Conservation (phyloP, 331 rosid genomes). For the Quercus tomentella region DNA sequence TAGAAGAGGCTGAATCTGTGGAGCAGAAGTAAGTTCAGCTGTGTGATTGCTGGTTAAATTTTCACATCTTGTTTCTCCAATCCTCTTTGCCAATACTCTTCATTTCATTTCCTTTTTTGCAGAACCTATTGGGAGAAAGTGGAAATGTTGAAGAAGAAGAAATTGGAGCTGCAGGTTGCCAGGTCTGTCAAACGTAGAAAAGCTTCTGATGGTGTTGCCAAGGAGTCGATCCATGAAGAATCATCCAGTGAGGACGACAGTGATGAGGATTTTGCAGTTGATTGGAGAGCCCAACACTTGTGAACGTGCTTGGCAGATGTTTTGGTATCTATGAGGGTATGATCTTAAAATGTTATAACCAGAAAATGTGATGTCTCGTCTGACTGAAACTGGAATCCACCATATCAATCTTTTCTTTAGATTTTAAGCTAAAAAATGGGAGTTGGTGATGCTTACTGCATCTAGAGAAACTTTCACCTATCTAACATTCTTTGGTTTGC, state of each 20-base stretch:
- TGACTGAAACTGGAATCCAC: background rate
- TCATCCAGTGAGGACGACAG: slow-evolving; percentile 75
- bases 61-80: background rate
- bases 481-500: background rate
- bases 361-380: background rate
- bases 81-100: background rate
- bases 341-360: background rate
- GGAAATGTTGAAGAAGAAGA: slow-evolving; percentile 69
- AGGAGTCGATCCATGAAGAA: slow-evolving; percentile 41
- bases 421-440: background rate
- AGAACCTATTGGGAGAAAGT: slow-evolving; percentile 70
- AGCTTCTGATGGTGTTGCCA: slow-evolving; percentile 31
- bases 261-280: slow-evolving; percentile 74
- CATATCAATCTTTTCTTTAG: background rate
- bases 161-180: slow-evolving; percentile 59
- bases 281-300: slow-evolving; percentile 96
- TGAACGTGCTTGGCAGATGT: slow-evolving; percentile 21
- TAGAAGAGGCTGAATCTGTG: slow-evolving; percentile 83
- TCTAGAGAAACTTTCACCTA: background rate
- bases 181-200: slow-evolving; percentile 44
- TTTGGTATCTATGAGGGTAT: background rate
- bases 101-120: slow-evolving; percentile 2
- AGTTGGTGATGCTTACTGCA: background rate
- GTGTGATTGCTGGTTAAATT: background rate
- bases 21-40: slow-evolving; percentile 64